Evolutionary conservation across 225 moss, liverwort and hornwort genomes (phyloP).

Genomic region (Pseudisothecium myosuroides): DNA sequence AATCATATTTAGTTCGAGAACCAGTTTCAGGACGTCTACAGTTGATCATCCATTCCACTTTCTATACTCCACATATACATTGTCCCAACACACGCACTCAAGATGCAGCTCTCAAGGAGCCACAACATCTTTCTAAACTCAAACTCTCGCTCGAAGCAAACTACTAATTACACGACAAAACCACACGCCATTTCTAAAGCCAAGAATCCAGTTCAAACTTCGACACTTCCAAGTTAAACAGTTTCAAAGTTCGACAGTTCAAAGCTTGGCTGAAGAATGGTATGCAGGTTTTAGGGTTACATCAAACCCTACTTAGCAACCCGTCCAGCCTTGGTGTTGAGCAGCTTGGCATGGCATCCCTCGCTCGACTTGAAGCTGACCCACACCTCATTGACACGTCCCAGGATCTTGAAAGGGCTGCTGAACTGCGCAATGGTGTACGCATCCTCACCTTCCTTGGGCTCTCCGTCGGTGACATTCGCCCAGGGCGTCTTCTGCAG

Average conservation of each 20-base stretch:
- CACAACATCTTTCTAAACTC: background rate
- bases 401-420: slow-evolving; percentile 63
- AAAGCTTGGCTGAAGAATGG: background rate
- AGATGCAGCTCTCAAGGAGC: background rate
- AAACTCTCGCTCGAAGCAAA: background rate
- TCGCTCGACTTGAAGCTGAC: slow-evolving; percentile 45
- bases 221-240: background rate
- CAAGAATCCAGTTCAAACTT: background rate
- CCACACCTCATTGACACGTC: slow-evolving; percentile 88
- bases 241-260: background rate
- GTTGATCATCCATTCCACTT: background rate
- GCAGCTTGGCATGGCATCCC: slow-evolving; percentile 25
- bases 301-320: background rate
- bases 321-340: slow-evolving; percentile 24
- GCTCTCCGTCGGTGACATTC: slow-evolving; percentile 37
- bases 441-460: slow-evolving; percentile 53
- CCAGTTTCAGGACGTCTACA: background rate
- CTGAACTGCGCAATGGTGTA: slow-evolving; percentile 87
- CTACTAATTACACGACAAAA: background rate
- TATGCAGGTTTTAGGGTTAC: background rate
- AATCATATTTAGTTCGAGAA: background rate
- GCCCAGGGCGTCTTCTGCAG: slow-evolving; percentile 42
- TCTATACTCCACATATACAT: background rate
- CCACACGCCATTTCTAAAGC: background rate
- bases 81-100: background rate